Evolutionary conservation across 2,329 filamentous ascomycete species (phyloP), one percentile per base, ranked within the genome.

Genomic region (Arthrobotrys sinensis): DNA sequence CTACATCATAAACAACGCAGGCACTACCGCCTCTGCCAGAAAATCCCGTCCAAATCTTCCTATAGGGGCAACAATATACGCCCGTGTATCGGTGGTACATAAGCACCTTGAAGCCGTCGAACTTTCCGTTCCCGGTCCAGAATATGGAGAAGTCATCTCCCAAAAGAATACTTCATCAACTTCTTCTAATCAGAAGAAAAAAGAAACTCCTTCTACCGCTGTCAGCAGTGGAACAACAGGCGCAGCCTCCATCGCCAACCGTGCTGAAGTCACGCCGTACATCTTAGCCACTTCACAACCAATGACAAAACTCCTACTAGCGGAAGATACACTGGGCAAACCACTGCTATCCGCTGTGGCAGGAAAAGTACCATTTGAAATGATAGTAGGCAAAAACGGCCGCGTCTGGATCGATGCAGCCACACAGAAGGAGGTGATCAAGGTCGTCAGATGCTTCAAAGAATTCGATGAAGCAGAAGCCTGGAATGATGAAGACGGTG

Each of bases 361-460:
- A 8, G 21, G 45, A 8, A 72, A 63, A n/a, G 52, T 72, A 1
- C 55, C 55, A 4, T 79, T 79, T 24, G 75, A 79, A 46, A 79
- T 79, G 75, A 73, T 79, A 12, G 67, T 79, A 12, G 75, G 75
- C n/a, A 66, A 57, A 34, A 79, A 79, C 46, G 75, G 75, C 16
- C 50, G 75, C 12, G 67, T 72, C 0, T 79, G 75, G 75, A 73
- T 79, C 52, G 75, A 79, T 69, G 75, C 57, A 3, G 19, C 62
- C 14, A 65, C 67, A 24, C 67, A 72, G 21, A 36, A 34, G 19
- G 75, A 79, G 21, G 75, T 79, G 4, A 57, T 72, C 19, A 63
- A 64, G 21, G 68, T 79, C 38, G 64, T 65, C 12, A 50, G 75
- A 12, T 68, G 68, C 46, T 72, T 79, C 36, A 79, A 60, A 12